Evolutionary conservation across 1,139 yeast species (phyloP).

Genomic region (Pichia sp.): DNA sequence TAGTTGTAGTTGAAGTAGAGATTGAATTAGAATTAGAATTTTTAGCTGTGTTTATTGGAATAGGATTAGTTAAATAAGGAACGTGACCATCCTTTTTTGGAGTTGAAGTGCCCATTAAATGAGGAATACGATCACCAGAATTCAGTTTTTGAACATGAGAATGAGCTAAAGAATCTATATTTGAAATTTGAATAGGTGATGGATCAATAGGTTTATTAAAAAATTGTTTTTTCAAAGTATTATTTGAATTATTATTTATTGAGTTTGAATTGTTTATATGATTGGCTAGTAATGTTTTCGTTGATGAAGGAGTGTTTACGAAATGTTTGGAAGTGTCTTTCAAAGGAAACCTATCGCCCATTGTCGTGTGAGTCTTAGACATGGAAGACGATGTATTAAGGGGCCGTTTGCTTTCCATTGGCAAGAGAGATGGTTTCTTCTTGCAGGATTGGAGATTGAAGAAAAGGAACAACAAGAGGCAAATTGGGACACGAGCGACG

Average conservation of each 20-base stretch:
- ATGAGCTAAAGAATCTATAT: background rate
- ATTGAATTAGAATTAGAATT: background rate
- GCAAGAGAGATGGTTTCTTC: no score
- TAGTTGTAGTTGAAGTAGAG: background rate
- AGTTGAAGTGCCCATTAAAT: conserved; percentile 16
- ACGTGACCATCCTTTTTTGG: conserved; percentile 19
- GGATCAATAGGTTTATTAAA: background rate
- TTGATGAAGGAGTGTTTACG: conserved; percentile 17
- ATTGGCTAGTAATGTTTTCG: background rate
- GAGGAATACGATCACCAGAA: conserved; percentile 12
- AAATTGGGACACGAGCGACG: no score
- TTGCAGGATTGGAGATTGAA: no score
- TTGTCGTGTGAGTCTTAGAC: background rate
- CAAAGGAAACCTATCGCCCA: conserved; percentile 21
- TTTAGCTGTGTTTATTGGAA: background rate
- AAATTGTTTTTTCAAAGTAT: background rate
- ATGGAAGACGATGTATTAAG: no score
- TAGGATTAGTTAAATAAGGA: conserved; percentile 11
- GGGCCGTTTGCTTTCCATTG: no score
- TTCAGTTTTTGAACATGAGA: conserved; percentile 12
- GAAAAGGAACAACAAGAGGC: no score
- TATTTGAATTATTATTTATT: background rate
- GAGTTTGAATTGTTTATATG: no score
- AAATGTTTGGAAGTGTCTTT: conserved; percentile 28
- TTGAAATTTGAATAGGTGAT: no score